Evolutionary conservation across 169 alveolate species (phyloP), one percentile per base, ranked within the genome.

Genomic region (Cryptosporidium felis): DNA sequence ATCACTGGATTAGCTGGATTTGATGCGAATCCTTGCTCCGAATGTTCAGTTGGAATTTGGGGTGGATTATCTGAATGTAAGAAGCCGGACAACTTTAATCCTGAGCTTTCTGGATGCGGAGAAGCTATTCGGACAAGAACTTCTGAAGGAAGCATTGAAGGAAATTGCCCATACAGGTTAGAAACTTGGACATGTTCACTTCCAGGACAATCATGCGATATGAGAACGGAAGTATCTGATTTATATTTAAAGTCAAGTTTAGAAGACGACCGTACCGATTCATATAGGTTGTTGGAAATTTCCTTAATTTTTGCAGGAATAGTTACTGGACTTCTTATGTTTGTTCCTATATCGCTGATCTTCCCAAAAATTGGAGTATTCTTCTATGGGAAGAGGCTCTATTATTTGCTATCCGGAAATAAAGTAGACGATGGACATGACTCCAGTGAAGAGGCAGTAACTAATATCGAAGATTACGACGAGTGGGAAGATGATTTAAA

Each of bases 101-200:
- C 63, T 1, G 30, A 53, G 21, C 30, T 36, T 47, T 16, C 30
- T 10, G 67, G 53, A 1, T 74, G 85, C 38, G 85, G 85, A 8
- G 74, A 74, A 38, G 60, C 67, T 32, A 34, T 32, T 8, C 46
- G 85, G 1, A 58, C 36, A 36, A 74, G 85, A 26, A 46, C 38
- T 53, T 34, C 59, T 0, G 32, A 14, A 12, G 74, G 85, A 18
- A 30, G 18, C 38, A 21, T 41, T 34, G 85, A 41, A 6, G 1
- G 36, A 18, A 59, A 74, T 28, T 74, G 85, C n/a, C 85, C 85
- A 0, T 74, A 74, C 12, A 74, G 58, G 12, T 40, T 42, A 6
- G 85, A 74, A 21, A 53, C 85, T 53, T 74, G 85, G 85, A 74
- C 85, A 5, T 74, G 85, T 42, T 74, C 85, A 23, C 53, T 74